Evolutionary conservation across 176 grass and related monocot genomes (phyloP), one percentile per base, ranked within the genome.

Genomic region (Oropetium thomaeum): DNA sequence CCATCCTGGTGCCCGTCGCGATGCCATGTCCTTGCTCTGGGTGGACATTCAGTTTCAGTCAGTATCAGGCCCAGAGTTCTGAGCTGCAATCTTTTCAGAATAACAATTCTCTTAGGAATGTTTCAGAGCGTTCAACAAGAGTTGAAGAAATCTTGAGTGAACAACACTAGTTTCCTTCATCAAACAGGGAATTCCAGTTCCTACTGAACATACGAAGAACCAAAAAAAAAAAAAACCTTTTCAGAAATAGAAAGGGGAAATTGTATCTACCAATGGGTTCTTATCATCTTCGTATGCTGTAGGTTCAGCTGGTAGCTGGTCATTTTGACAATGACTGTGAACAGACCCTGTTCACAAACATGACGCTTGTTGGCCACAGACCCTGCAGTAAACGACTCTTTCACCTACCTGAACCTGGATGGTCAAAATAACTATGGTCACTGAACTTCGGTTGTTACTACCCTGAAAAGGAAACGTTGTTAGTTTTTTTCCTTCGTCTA

Each of bases 1-100:
- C 72, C 31, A 93, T 60, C 45, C 70, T 84, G 38, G 86, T 42
- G 9, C 67, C 65, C 9, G 48, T 51, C 5, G 38, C 2, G 2
- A 54, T 58, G 49, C 22, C 48, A 17, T 28, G 74, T 38, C 14
- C 25, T 49, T 80, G 45, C 43, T 83, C 90, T 92, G 79, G 57
- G 30, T 19, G 80, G 57, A 61, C 17, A 58, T 72, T 79, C 42
- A 14, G 65, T 61, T 75, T 59, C 7, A 33, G 45, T 48, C 34
- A 65, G n/a, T 59, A 59, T 2, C 71, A 22, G 20, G 2, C 29
- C 5, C 5, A n/a, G 2, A 75, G 22, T 27, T 45, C 25, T 34
- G 27, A 25, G 5, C 48, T 31, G 10, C 14, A 26, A 41, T 16
- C 2, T n/a, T 45, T 45, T 25, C 51, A 8, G 47, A 51, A 10